Base-by-base conservation (phyloP, 1,284 basidiomycete species). In the Ustilago trichophora region DNA sequence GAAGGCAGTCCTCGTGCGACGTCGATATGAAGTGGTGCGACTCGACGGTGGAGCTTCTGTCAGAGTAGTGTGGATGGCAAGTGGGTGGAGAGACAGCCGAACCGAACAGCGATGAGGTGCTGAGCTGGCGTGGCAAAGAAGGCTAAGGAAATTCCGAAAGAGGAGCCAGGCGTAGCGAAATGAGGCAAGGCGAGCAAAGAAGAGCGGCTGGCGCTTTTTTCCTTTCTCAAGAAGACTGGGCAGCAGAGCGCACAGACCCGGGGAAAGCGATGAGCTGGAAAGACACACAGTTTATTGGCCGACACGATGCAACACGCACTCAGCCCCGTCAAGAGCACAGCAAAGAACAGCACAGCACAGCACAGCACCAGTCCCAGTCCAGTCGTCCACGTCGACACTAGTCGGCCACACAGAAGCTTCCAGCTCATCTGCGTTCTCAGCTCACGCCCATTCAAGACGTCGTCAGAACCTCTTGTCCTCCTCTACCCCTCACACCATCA, bases 161-260 rank as follows among this genome's bases (percentile, higher is more conserved):
- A n/a, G n/a, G n/a, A n/a, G n/a, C n/a, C n/a, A n/a, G n/a, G n/a
- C n/a, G n/a, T n/a, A n/a, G n/a, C n/a, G n/a, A n/a, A n/a, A n/a
- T n/a, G n/a, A n/a, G n/a, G n/a, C n/a, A n/a, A n/a, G n/a, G n/a
- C n/a, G n/a, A n/a, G n/a, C n/a, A n/a, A n/a, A n/a, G n/a, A n/a
- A n/a, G n/a, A n/a, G n/a, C n/a, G n/a, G n/a, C n/a, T n/a, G n/a
- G n/a, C n/a, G n/a, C n/a, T n/a, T n/a, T n/a, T n/a, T n/a, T n/a
- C n/a, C n/a, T n/a, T n/a, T n/a, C n/a, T n/a, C n/a, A n/a, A n/a
- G n/a, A n/a, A n/a, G n/a, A n/a, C n/a, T 29, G n/a, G n/a, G n/a
- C n/a, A n/a, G n/a, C n/a, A n/a, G n/a, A n/a, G 25, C 50, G 59
- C 59, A 63, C 59, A 55, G 59, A 63, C 52, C 48, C 43, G 57